A percentile compares a stretch with the other conserved stretches of the same genome.
phyloP scores from a whole-genome alignment of 305 asterid species.

The Fraxinus albicans region DNA sequence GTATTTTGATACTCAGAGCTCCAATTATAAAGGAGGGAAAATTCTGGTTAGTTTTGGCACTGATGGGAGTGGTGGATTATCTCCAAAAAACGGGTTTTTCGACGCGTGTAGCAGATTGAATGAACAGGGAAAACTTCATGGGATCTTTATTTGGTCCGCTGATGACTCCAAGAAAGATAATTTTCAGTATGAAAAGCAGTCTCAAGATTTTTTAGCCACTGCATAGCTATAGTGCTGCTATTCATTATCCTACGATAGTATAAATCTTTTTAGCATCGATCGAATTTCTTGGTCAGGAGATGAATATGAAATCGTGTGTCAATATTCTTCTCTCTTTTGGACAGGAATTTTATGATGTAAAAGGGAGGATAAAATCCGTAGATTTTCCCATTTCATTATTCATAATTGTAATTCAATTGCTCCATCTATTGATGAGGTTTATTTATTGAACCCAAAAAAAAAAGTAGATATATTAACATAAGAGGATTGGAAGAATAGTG shows the following conservation, averaged over 20 bases:
- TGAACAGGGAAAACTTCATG: constrained; percentile 52
- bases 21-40: constrained; percentile 54
- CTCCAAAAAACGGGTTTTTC: constrained; percentile 60
- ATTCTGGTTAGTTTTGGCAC: constrained; percentile 66
- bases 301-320: background rate
- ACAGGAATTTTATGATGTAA: background rate
- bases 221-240: constrained; percentile 13
- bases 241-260: background rate
- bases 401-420: background rate
- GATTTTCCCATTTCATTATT: background rate
- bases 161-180: constrained; percentile 50
- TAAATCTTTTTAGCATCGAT: no score
- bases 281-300: background rate
- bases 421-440: background rate
- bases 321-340: background rate
- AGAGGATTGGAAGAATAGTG: background rate
- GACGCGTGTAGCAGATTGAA: constrained; percentile 51
- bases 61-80: constrained; percentile 61
- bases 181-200: constrained; percentile 40
- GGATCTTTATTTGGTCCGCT: constrained; percentile 65
- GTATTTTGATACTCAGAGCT: constrained; percentile 49
- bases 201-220: constrained; percentile 44
- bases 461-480: no score
- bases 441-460: background rate
- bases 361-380: background rate